These are phyloP conservation scores for Corylus avellana DNA, from an alignment of 306 rosid species.

Conservation along the genomic window DNA sequence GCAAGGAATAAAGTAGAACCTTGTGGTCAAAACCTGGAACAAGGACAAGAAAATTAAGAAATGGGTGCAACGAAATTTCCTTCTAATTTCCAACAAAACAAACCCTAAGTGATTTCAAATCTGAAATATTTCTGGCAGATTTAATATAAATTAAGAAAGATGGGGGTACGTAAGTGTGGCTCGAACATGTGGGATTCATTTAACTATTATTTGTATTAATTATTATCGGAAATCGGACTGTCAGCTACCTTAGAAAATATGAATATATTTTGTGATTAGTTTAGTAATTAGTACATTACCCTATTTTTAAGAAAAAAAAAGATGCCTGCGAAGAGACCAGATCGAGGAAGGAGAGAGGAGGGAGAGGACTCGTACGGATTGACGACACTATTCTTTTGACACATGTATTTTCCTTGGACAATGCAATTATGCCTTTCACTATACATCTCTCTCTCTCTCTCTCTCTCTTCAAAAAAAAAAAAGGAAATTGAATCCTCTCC, in stretches of 20 bases:
- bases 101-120: constrained; percentile 13
- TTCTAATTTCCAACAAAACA: constrained; percentile 37
- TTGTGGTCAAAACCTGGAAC: too few relatives aligned
- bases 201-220: constrained; percentile 14
- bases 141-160: constrained; percentile 24
- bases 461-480: neutral
- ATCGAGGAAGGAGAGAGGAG: constrained; percentile 29
- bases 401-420: constrained; percentile 36
- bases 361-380: constrained; percentile 52
- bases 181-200: constrained; percentile 49
- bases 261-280: neutral
- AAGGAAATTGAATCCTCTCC: neutral
- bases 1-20: neutral
- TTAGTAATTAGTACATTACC: neutral
- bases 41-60: too few relatives aligned
- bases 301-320: constrained; percentile 17
- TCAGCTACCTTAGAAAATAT: constrained; percentile 42
- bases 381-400: constrained; percentile 51
- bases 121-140: constrained; percentile 36
- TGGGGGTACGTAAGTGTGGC: constrained; percentile 21
- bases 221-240: constrained; percentile 44
- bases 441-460: neutral
- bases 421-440: constrained; percentile 26
- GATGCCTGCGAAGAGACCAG: constrained; percentile 17
- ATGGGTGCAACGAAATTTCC: constrained; percentile 45